Conservation (phyloP, 2,329 filamentous ascomycete species). For the Alternaria atra region DNA sequence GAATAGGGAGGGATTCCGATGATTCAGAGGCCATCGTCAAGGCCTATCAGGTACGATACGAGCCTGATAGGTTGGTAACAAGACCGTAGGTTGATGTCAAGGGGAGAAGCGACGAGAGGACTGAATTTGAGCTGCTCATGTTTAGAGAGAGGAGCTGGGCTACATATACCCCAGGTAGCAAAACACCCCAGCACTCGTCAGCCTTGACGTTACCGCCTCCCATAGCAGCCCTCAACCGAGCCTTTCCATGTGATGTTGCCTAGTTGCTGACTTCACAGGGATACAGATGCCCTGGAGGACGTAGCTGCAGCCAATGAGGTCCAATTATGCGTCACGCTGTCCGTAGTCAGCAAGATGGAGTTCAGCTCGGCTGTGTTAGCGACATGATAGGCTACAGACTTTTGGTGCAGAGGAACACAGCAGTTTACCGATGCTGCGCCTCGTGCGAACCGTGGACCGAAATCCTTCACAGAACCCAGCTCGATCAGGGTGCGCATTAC, state of each 20-base stretch:
- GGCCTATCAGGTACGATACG: background rate
- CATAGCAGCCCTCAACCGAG: background rate
- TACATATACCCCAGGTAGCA: constrained; percentile 5
- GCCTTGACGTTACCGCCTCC: background rate
- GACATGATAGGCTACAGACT: background rate
- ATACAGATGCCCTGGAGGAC: background rate
- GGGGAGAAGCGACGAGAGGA: background rate
- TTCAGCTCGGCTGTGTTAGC: constrained; percentile 19
- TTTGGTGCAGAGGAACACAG: background rate
- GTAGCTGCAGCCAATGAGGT: background rate
- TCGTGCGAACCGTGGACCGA: background rate
- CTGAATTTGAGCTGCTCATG: background rate
- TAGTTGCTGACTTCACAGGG: constrained; percentile 11
- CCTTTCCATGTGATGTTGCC: constrained; percentile 4
- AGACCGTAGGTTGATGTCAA: background rate
- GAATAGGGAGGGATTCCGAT: constrained; percentile 11
- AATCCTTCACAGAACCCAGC: background rate
- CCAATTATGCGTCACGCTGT: background rate
- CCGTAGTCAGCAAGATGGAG: background rate
- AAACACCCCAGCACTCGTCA: background rate
- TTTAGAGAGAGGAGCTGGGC: background rate
- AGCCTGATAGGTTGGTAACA: background rate
- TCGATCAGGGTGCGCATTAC: background rate
- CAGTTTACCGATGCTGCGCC: background rate
- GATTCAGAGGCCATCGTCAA: constrained; percentile 8